phyloP scores from a whole-genome alignment of 306 rosid genomes.

The Fagus crenata region DNA sequence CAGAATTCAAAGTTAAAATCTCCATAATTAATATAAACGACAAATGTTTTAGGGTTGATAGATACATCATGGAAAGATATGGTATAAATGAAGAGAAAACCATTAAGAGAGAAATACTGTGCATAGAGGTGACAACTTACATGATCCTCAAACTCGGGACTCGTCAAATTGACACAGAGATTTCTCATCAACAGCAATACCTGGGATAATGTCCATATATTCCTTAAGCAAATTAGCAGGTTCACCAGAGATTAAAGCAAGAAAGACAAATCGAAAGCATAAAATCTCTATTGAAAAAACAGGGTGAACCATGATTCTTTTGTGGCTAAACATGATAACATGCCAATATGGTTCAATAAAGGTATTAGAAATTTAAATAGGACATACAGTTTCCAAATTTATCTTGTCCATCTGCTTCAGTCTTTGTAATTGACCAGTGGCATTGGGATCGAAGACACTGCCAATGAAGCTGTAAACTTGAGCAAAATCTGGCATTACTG shows the following conservation, averaged over 20 bases:
- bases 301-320: not conserved
- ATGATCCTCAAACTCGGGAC: slow-evolving; percentile 76
- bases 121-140: slow-evolving; percentile 47
- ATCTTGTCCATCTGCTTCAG: slow-evolving; percentile 80
- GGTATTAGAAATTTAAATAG: slow-evolving; percentile 10
- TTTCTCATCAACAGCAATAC: slow-evolving; percentile 75
- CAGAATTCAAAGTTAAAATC: not conserved
- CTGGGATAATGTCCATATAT: slow-evolving; percentile 45
- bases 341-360: not conserved
- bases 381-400: slow-evolving; percentile 80
- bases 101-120: slow-evolving; percentile 5
- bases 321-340: not conserved
- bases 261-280: not conserved
- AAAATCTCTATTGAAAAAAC: not conserved
- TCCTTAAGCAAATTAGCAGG: slow-evolving; percentile 7
- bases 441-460: slow-evolving; percentile 77
- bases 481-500: slow-evolving; percentile 86
- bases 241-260: not conserved
- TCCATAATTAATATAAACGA: no score
- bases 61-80: slow-evolving; percentile 10
- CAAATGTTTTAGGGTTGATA: slow-evolving; percentile 8
- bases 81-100: not conserved
- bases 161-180: slow-evolving; percentile 69
- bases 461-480: slow-evolving; percentile 81
- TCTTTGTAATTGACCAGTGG: slow-evolving; percentile 62